Evolutionary conservation across 495 filamentous ascomycete species (phyloP).

Genomic region (Tuber melanosporum): DNA sequence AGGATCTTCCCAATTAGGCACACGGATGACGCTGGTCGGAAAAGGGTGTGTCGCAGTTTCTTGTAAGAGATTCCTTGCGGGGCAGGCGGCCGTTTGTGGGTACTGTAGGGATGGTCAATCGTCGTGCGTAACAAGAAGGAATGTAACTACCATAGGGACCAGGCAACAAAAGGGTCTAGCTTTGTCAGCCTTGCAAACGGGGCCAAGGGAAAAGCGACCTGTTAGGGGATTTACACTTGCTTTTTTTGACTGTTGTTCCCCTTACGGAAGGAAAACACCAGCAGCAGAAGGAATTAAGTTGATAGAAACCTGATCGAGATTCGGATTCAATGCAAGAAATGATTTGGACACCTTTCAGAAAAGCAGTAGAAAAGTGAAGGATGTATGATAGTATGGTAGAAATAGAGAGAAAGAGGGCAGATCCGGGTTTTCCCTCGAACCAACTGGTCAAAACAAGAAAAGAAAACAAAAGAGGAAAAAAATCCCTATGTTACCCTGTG

Average conservation of each 20-base stretch:
- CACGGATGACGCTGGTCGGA: slow-evolving; percentile 27
- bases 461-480: neutral
- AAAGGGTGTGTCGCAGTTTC: slow-evolving; percentile 35
- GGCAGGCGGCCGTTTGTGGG: slow-evolving; percentile 25
- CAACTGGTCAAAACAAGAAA: slow-evolving; percentile 19
- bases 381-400: neutral
- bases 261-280: slow-evolving; percentile 18
- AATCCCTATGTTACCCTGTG: slow-evolving; percentile 16
- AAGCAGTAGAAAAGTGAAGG: slow-evolving; percentile 23
- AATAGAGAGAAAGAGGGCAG: slow-evolving; percentile 32
- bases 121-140: slow-evolving; percentile 7
- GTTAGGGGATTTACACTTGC: slow-evolving; percentile 32
- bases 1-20: neutral
- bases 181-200: slow-evolving; percentile 24
- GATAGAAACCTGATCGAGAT: slow-evolving; percentile 13
- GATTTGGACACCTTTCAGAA: neutral
- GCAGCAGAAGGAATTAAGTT: neutral
- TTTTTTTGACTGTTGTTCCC: slow-evolving; percentile 19
- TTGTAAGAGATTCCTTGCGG: slow-evolving; percentile 23
- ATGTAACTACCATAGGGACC: neutral
- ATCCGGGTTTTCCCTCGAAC: slow-evolving; percentile 28
- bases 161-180: slow-evolving; percentile 1
- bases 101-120: slow-evolving; percentile 16
- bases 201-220: slow-evolving; percentile 9
- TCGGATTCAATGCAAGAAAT: slow-evolving; percentile 24